A percentile compares a stretch with the other conserved stretches of the same genome.
Evolutionary conservation across 1,139 yeast species (phyloP).

Genomic region (Maudiozyma humilis): DNA sequence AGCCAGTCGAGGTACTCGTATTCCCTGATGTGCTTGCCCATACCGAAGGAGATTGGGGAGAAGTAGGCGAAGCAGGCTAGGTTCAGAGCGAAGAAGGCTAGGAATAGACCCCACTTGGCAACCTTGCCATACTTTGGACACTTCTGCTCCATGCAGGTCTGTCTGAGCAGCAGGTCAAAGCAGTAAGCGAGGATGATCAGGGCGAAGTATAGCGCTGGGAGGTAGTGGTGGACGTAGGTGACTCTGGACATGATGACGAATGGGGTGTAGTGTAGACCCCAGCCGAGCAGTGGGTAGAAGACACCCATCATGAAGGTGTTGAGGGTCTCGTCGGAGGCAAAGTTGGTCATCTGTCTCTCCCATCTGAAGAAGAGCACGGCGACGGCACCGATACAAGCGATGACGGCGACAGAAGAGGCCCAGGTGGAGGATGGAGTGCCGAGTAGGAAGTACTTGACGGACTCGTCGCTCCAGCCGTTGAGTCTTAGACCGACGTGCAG

Average conservation of each 20-base stretch:
- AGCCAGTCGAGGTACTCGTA: conserved; percentile 72
- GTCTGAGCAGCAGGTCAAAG: conserved; percentile 44
- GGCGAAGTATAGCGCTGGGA: conserved; percentile 95
- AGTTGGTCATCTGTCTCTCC: conserved; percentile 84
- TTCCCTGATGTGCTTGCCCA: conserved; percentile 70
- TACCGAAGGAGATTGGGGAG: conserved; percentile 78
- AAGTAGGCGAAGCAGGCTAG: conserved; percentile 65
- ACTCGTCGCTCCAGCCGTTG: conserved; percentile 87
- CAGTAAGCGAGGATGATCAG: conserved; percentile 73
- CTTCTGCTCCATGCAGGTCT: conserved; percentile 38
- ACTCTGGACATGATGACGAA: conserved; percentile 96
- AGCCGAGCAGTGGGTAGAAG: conserved; percentile 81
- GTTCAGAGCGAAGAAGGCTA: conserved; percentile 45
- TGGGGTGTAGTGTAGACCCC: conserved; percentile 91
- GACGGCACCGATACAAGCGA: conserved; percentile 52
- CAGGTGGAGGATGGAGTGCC: conserved; percentile 95
- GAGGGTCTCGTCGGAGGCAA: conserved; percentile 35
- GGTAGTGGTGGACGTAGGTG: conserved; percentile 93
- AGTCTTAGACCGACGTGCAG: conserved; percentile 86
- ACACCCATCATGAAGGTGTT: conserved; percentile 68
- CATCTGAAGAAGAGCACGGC: conserved; percentile 66
- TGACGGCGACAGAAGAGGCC: conserved; percentile 69
- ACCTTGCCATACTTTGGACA: conserved; percentile 20
- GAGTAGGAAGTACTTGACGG: conserved; percentile 74
- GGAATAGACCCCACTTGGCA: conserved; percentile 32